Base-by-base conservation (phyloP, 306 rosid genomes). In the Ceratonia siliqua region DNA sequence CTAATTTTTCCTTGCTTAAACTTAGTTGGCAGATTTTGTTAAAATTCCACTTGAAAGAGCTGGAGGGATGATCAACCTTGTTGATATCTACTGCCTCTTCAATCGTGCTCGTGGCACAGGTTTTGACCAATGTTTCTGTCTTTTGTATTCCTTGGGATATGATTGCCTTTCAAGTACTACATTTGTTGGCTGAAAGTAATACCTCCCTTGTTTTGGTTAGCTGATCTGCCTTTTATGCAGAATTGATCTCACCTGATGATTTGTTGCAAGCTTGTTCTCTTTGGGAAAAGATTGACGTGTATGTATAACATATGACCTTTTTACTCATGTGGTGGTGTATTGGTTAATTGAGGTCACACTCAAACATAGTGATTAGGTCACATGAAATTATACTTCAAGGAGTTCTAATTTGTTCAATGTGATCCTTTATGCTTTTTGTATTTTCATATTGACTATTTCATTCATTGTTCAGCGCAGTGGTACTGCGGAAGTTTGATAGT, bases 31-130 rank as follows among this genome's bases (percentile, higher is more conserved):
- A 82, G 99, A 94, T 90, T 91, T 91, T 82, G 92, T 92, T 42
- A 87, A 84, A 79, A 56, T 85, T 87, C 99, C 99, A 49, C 91
- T 94, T 70, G 96, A 94, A 83, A 87, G 85, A 71, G 84, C 95
- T 54, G 99, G 99, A 41, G 99, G 97, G 70, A 87, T 94, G 82
- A 89, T 94, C 78, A 94, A 89, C 85, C 93, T 94, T 49, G 88
- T 94, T 64, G 97, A 94, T 78, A 76, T 91, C 56, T 94, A 94
- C 45, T 94, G 99, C 82, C 85, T 91, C 62, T 92, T 94, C 92
- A 94, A 91, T 80, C 96, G 97, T 25, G 99, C 99, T 67, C 88
- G 99, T 58, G 99, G 99, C 59, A 94, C 99, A 94, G 99, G 97
- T 94, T 49, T 73, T 69, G 74, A 53, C 43, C 3, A 75, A 39